Evolutionary conservation across 768 basidiomycete genomes (phyloP), one percentile per base, ranked within the genome.

Genomic region (Sarcodon sp.): DNA sequence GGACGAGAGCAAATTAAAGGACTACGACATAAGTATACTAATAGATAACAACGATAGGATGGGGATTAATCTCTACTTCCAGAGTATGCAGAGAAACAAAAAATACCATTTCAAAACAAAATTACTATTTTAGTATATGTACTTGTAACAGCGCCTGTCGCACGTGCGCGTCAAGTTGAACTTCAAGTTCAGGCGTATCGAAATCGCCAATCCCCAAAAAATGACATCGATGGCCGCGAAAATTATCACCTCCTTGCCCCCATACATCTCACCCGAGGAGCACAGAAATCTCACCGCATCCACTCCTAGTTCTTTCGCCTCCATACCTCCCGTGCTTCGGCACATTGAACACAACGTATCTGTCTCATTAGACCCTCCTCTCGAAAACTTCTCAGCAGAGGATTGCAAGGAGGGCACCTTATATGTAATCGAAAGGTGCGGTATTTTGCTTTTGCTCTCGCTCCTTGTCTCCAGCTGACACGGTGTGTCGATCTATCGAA

Each of bases 351-450:
- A 80, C 1, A 72, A 77, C 57, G 86, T 93, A 45, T 70, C 77
- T 3, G 67, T 89, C 46, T 58, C 67, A 0, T 67, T 94, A 37
- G 80, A 87, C 49, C 90, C 91, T 12, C 69, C 78, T 1, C 60
- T 84, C 49, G 71, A 75, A 6, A 78, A 69, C 3, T 82, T 88
- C 59, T 61, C 72, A 10, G 56, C 66, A 3, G 64, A 72, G 33
- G 78, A 81, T 53, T 55, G 62, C 31, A 64, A 69, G 2, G 65
- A 67, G 39, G 94, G 93, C 32, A 78, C 77, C 0, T 66, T 97
- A 12, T 93, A 85, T 59, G 71, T 97, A 32, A 76, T 93, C 37
- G 91, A 94, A 57, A 92, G 82, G 93, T 89, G 51, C 41, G 12
- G 43, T 41, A 7, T 4, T 44, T 49, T 38, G 33, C 44, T 54